A percentile compares a stretch with the other conserved stretches of the same genome.
phyloP scores from a whole-genome alignment of 305 asterid species.

The Fraxinus sp. region DNA sequence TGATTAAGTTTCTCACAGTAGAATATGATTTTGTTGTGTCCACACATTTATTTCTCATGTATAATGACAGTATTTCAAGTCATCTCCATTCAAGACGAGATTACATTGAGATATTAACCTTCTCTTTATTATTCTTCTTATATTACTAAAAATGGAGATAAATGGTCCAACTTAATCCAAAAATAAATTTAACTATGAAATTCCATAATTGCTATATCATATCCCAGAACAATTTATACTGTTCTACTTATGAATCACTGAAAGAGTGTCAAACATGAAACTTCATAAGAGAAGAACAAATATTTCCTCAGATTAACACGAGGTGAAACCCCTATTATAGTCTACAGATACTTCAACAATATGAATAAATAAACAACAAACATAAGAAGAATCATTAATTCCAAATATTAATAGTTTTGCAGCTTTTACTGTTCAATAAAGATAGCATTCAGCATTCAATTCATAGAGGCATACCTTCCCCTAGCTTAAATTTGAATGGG shows the following conservation, averaged over 20 bases:
- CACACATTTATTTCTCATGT: background rate
- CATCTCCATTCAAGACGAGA: background rate
- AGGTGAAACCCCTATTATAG: background rate
- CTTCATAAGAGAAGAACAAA: background rate
- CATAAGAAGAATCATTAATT: background rate
- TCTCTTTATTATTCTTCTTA: background rate
- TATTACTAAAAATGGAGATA: background rate
- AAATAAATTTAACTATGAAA: background rate
- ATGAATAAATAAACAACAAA: background rate
- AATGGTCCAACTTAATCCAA: background rate
- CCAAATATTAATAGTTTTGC: background rate
- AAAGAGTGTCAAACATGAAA: background rate
- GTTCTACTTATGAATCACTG: background rate
- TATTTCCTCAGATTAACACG: background rate
- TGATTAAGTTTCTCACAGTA: background rate
- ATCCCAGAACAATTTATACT: background rate
- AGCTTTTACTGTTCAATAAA: background rate
- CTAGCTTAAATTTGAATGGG: conserved; percentile 48
- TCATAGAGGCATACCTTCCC: conserved; percentile 44
- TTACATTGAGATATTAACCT: background rate
- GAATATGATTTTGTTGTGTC: background rate
- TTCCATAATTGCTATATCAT: background rate
- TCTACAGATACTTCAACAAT: background rate
- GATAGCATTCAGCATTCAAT: background rate
- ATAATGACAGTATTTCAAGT: background rate